Evolutionary conservation across 495 filamentous ascomycete species (phyloP), one percentile per base, ranked within the genome.

Genomic region (Penicillium goetzii): DNA sequence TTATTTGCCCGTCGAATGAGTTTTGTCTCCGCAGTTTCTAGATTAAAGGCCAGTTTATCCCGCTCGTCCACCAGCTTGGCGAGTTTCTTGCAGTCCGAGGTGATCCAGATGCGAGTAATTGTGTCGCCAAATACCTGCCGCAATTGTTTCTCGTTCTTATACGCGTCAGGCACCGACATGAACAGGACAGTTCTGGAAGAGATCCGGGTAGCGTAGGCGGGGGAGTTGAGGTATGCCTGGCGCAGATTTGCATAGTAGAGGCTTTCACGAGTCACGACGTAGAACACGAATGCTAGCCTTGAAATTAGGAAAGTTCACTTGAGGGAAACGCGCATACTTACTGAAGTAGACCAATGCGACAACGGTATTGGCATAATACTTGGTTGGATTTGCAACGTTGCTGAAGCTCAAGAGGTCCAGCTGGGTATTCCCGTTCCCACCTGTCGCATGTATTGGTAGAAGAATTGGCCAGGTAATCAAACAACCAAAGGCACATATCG

Each of bases 381-480:
- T 75, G 7, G 64, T 78, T 5, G 77, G 74, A 25, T 84, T 68
- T 17, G 68, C 74, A 47, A 91, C 76, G 69, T 92, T 91, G 49
- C 89, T 88, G 59, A 91, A 89, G 32, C 86, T 88, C 43, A 92
- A 69, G 11, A 71, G 72, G 53, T 90, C 88, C 11, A 92, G 81
- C 66, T 90, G 78, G 0, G 68, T 75, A n/a, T 85, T 83, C 0
- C 78, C 79, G 15, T 78, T 84, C 26, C 84, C 85, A 4, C 89
- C 89, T 7, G 90, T 94, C 28, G 84, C 85, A 75, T 95, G 89
- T 64, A 96, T 80, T 3, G 92, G 92, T 68, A 97, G 87, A 43
- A 96, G 75, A 28, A 95, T 80, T 0, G 92, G 90, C 89, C 90
- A 95, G 45, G 88, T 90, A 61, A 97, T 84, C 62, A 85, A 81